phyloP scores from a whole-genome alignment of 2,329 filamentous ascomycete genomes.

The Acarospora socialis region DNA sequence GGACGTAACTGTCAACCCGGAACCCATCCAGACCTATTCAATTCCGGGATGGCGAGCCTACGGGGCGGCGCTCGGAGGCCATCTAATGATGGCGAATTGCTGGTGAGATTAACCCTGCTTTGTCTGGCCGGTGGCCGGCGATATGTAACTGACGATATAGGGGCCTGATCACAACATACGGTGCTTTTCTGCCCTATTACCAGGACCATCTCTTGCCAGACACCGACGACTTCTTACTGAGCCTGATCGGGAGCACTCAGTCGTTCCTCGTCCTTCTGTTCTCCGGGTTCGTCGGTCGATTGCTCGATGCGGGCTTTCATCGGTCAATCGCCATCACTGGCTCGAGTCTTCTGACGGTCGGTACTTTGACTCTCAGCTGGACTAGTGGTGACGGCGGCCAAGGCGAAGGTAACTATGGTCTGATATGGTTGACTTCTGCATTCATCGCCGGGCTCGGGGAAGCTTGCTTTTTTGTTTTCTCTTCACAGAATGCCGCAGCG shows the following conservation, averaged over 20 bases:
- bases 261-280: conserved; percentile 32
- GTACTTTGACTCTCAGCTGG: conserved; percentile 31
- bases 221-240: conserved; percentile 28
- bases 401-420: conserved; percentile 25
- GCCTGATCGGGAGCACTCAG: conserved; percentile 34
- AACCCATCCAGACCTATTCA: too few species aligned
- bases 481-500: conserved; percentile 35
- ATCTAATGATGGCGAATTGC: too few species aligned
- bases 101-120: too few species aligned
- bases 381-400: conserved; percentile 25
- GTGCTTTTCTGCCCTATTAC: conserved; percentile 37
- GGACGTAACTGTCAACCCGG: too few species aligned
- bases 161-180: conserved; percentile 35
- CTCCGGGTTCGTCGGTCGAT: conserved; percentile 32
- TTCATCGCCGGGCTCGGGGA: conserved; percentile 34
- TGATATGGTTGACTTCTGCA: conserved; percentile 35
- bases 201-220: conserved; percentile 29
- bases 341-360: conserved; percentile 27
- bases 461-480: conserved; percentile 39
- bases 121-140: too few species aligned
- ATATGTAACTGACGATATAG: too few species aligned
- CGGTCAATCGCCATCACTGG: conserved; percentile 28
- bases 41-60: too few species aligned
- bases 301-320: conserved; percentile 34
- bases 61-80: too few species aligned